These are phyloP conservation scores for Xylaria venustula DNA, from an alignment of 495 filamentous ascomycete species.

Conservation along the genomic window DNA sequence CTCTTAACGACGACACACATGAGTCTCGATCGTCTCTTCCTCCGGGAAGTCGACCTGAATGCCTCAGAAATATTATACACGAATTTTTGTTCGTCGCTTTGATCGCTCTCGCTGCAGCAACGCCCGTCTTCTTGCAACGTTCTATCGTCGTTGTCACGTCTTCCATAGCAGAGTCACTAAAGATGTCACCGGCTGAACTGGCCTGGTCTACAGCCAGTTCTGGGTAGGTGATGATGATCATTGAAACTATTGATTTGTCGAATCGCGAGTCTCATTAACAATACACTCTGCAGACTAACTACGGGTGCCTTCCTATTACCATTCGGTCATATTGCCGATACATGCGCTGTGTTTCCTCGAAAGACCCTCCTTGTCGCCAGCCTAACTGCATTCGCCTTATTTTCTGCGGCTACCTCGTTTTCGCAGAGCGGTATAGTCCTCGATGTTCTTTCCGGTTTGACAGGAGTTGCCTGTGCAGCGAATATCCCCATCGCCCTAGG, in stretches of 20 bases:
- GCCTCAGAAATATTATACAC: slow-evolving; percentile 56
- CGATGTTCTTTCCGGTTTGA: slow-evolving; percentile 57
- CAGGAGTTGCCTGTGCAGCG: slow-evolving; percentile 59
- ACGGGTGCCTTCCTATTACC: slow-evolving; percentile 61
- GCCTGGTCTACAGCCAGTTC: slow-evolving; percentile 61
- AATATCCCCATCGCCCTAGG: slow-evolving; percentile 61
- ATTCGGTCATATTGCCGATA: slow-evolving; percentile 61
- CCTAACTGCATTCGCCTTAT: slow-evolving; percentile 53
- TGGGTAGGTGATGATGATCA: slow-evolving; percentile 40
- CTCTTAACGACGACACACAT: slow-evolving; percentile 25
- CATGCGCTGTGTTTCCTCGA: slow-evolving; percentile 50
- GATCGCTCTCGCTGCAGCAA: slow-evolving; percentile 64
- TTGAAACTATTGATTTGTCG: not conserved
- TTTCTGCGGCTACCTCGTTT: slow-evolving; percentile 54
- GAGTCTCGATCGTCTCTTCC: slow-evolving; percentile 14
- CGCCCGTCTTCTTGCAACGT: slow-evolving; percentile 56
- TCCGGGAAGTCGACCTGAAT: slow-evolving; percentile 45
- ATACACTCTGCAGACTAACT: slow-evolving; percentile 34
- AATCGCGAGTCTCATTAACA: slow-evolving; percentile 21
- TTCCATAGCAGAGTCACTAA: slow-evolving; percentile 55
- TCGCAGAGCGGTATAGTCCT: slow-evolving; percentile 52
- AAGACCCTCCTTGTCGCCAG: slow-evolving; percentile 55
- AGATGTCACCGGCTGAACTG: slow-evolving; percentile 60
- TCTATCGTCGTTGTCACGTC: slow-evolving; percentile 58
- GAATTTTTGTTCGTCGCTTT: slow-evolving; percentile 62